A percentile compares a stretch with the other conserved stretches of the same genome.
phyloP scores from a whole-genome alignment of 768 basidiomycete genomes.

The Leccinellum rugosiceps region DNA sequence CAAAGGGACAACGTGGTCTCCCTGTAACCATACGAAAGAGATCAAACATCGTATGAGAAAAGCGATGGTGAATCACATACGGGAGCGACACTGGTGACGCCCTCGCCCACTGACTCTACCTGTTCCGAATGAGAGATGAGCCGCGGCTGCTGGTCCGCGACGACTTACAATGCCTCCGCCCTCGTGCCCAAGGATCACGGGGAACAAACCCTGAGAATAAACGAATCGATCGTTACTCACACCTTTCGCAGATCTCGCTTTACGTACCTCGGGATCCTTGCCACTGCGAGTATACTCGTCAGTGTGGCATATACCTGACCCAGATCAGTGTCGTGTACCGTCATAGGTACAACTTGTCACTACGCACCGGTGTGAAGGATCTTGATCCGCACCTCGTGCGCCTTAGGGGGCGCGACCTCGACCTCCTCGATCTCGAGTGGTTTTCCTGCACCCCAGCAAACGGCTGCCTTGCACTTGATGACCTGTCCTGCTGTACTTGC shows the following conservation, averaged over 20 bases:
- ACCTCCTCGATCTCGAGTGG: constrained; percentile 86
- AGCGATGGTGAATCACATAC: constrained; percentile 30
- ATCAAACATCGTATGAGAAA: neutral
- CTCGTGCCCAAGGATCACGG: constrained; percentile 92
- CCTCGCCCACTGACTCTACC: constrained; percentile 98
- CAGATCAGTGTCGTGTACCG: constrained; percentile 1
- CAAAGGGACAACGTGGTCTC: constrained; percentile 96
- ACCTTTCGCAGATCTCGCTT: constrained; percentile 3
- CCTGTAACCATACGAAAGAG: constrained; percentile 35
- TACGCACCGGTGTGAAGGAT: constrained; percentile 84
- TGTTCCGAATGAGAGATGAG: constrained; percentile 29
- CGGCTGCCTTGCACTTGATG: constrained; percentile 87
- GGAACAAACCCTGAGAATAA: constrained; percentile 70
- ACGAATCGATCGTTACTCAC: constrained; percentile 2
- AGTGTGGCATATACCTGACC: constrained; percentile 89
- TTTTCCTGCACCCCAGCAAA: constrained; percentile 93
- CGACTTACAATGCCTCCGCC: constrained; percentile 80
- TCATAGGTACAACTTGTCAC: neutral
- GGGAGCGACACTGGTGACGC: constrained; percentile 75
- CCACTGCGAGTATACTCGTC: constrained; percentile 97
- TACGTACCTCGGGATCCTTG: constrained; percentile 83
- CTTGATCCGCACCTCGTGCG: constrained; percentile 89
- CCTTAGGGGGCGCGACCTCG: constrained; percentile 87
- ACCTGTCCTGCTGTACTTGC: constrained; percentile 69
- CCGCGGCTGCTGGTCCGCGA: neutral